Conservation (phyloP, 1,284 basidiomycete species). For the Trichosporon inkin region DNA sequence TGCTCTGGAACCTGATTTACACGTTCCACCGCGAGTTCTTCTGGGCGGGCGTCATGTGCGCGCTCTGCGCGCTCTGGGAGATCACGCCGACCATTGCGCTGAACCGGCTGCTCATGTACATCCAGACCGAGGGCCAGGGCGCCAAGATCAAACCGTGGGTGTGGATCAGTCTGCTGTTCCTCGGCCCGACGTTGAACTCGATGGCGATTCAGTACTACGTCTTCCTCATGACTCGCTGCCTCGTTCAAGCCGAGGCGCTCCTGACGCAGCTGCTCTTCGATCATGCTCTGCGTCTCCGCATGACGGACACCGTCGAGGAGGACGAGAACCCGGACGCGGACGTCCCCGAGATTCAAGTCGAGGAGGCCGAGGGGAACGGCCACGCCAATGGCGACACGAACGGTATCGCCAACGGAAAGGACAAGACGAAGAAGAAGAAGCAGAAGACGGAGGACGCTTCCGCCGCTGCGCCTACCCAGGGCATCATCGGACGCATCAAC, state of each 20-base stretch:
- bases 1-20: constrained; percentile 31
- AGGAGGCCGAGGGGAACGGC: constrained; percentile 15
- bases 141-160: constrained; percentile 56
- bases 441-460: constrained; percentile 18
- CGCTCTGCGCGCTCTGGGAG: constrained; percentile 36
- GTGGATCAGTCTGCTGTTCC: constrained; percentile 62
- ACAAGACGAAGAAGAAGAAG: constrained; percentile 21
- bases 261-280: constrained; percentile 68
- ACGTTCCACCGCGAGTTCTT: constrained; percentile 36
- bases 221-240: constrained; percentile 46
- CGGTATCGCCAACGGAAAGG: constrained; percentile 18
- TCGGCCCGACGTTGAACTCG: constrained; percentile 54
- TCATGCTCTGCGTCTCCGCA: constrained; percentile 63
- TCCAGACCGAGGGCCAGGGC: constrained; percentile 52
- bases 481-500: constrained; percentile 60
- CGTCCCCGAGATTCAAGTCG: constrained; percentile 21
- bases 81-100: constrained; percentile 55
- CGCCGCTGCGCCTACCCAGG: constrained; percentile 33
- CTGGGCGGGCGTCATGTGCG: constrained; percentile 34
- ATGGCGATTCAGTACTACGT: constrained; percentile 48
- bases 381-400: constrained; percentile 18
- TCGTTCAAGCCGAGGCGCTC: constrained; percentile 60
- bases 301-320: constrained; percentile 49
- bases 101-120: constrained; percentile 55
- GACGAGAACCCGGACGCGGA: constrained; percentile 18